Percentiles rank a stretch among this genome's conserved stretches.
Conservation (phyloP, 2,329 filamentous ascomycete species). For the Biscogniauxia mediterranea region DNA sequence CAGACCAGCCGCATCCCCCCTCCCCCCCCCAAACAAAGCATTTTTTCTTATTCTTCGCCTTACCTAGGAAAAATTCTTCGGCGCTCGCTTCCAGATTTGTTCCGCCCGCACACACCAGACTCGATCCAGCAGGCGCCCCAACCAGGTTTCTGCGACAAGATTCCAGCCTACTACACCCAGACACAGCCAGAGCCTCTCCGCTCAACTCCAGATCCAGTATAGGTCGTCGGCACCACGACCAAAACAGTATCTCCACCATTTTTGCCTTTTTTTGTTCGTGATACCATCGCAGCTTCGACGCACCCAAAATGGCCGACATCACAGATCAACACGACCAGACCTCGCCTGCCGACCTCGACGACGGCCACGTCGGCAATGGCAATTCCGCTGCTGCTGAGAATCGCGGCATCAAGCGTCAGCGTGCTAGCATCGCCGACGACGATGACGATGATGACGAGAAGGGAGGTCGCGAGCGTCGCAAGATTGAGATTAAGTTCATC, state of each 20-base stretch:
- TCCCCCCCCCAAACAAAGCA: constrained; percentile 25
- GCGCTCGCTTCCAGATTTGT: constrained; percentile 38
- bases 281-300: constrained; percentile 37
- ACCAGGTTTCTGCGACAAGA: constrained; percentile 55
- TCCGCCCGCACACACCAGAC: constrained; percentile 45
- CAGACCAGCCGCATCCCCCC: neutral
- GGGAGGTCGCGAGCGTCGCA: constrained; percentile 93
- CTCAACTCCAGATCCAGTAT: constrained; percentile 63
- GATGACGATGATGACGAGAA: constrained; percentile 98
- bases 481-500: constrained; percentile 99
- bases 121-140: constrained; percentile 47
- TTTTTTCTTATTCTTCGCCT: constrained; percentile 19
- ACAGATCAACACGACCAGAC: constrained; percentile 75
- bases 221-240: constrained; percentile 64
- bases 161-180: constrained; percentile 43
- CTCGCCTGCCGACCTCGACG: constrained; percentile 72
- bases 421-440: constrained; percentile 81
- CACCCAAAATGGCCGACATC: constrained; percentile 70
- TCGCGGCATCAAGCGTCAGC: constrained; percentile 86
- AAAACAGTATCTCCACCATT: constrained; percentile 63
- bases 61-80: constrained; percentile 41
- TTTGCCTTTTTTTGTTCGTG: constrained; percentile 52
- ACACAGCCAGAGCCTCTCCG: constrained; percentile 47
- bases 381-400: constrained; percentile 61
- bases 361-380: constrained; percentile 73